phyloP scores from a whole-genome alignment of 345 rosid species.

The Euphorbia pulcherrima region DNA sequence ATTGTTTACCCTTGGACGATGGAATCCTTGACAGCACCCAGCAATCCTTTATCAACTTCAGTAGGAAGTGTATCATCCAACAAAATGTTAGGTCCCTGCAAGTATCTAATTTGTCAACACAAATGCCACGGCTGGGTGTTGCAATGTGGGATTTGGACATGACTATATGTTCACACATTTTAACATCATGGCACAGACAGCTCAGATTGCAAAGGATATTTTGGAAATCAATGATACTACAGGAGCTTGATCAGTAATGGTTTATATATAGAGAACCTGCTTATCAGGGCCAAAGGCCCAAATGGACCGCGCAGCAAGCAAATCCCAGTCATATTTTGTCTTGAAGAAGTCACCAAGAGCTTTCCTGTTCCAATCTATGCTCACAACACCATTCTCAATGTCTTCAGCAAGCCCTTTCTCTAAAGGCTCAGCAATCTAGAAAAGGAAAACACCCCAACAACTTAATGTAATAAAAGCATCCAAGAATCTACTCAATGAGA shows the following conservation, averaged over 20 bases:
- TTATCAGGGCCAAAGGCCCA: conserved; percentile 99
- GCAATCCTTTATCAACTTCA: conserved; percentile 86
- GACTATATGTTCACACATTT: not conserved
- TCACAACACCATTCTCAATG: conserved; percentile 85
- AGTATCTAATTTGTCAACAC: conserved; percentile 1
- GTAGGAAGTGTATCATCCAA: conserved; percentile 91
- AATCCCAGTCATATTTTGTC: conserved; percentile 94
- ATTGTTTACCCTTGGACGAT: conserved; percentile 81
- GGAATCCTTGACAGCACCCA: conserved; percentile 82
- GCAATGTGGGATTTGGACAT: not conserved
- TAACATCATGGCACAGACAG: not conserved
- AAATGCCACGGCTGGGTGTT: not conserved
- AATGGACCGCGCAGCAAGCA: conserved; percentile 93
- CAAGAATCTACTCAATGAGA: not conserved
- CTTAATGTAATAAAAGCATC: not conserved
- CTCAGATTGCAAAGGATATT: not conserved
- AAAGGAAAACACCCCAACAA: conserved; percentile 8
- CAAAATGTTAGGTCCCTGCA: conserved; percentile 87
- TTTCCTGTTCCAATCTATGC: conserved; percentile 83
- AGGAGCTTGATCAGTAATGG: conserved; percentile 1
- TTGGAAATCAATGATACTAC: not conserved
- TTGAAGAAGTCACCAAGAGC: conserved; percentile 88
- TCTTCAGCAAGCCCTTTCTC: conserved; percentile 96
- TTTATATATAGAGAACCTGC: conserved; percentile 49
- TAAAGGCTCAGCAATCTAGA: conserved; percentile 92